phyloP scores from a whole-genome alignment of 73 alveolate genomes.

The Uronychia binucleata region DNA sequence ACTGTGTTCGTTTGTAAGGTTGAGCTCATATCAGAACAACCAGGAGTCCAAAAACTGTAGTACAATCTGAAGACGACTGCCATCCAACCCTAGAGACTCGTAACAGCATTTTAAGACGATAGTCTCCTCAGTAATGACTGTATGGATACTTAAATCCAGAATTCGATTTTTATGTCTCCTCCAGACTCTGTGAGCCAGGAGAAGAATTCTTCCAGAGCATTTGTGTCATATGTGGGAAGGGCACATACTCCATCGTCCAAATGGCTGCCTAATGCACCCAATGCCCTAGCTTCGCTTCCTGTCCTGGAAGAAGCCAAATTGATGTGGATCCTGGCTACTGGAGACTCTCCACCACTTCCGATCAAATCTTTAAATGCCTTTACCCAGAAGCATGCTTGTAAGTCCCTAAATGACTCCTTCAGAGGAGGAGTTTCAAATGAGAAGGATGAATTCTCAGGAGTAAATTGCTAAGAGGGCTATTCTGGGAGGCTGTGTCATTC shows the following conservation, averaged over 20 bases:
- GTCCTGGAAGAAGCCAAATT: not conserved
- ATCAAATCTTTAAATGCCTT: not conserved
- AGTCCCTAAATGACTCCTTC: not conserved
- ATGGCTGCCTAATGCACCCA: not conserved
- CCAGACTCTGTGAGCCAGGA: constrained; percentile 2
- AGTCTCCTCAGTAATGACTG: not conserved
- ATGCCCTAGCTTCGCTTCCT: not conserved
- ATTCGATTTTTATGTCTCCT: not conserved
- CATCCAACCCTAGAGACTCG: not conserved
- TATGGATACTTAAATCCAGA: not conserved
- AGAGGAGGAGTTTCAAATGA: not conserved
- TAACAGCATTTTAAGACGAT: not conserved
- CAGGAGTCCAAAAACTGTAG: not conserved
- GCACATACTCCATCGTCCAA: not conserved
- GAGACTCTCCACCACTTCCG: not conserved
- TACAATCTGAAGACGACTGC: not conserved
- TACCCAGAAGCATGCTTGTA: not conserved
- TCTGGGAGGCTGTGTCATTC: not conserved
- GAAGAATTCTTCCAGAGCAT: not conserved
- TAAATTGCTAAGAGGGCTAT: not conserved
- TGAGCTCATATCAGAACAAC: not conserved
- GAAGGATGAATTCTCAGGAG: not conserved
- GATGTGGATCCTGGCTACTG: not conserved
- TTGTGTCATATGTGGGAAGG: not conserved
- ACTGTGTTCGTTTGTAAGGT: not conserved